Evolutionary conservation across 202 grass and related monocot genomes (phyloP).

Genomic region (Elaeis oleifera): DNA sequence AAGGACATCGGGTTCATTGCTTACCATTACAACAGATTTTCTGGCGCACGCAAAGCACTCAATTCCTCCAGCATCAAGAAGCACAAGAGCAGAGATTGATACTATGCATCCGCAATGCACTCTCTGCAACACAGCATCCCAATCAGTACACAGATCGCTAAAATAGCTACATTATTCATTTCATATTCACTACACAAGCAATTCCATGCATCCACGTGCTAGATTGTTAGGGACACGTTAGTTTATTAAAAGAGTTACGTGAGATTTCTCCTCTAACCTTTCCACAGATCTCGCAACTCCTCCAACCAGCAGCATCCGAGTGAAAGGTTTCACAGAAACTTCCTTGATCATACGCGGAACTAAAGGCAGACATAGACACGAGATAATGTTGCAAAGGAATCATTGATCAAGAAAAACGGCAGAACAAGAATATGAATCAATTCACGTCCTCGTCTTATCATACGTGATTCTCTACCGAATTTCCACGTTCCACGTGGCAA

Average conservation of each 20-base stretch:
- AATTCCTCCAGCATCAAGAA: conserved; percentile 78
- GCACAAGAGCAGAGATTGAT: conserved; percentile 48
- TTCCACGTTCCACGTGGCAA: no score
- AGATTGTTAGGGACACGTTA: background rate
- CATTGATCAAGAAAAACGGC: no score
- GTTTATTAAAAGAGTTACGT: background rate
- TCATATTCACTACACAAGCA: no score
- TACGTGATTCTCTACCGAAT: no score
- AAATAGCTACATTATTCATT: background rate
- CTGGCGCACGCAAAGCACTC: conserved; percentile 70
- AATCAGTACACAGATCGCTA: background rate
- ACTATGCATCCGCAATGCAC: conserved; percentile 95
- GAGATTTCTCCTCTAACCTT: conserved; percentile 47
- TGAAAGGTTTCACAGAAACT: conserved; percentile 93
- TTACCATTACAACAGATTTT: conserved; percentile 57
- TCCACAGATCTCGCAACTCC: conserved; percentile 77
- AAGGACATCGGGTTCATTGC: background rate
- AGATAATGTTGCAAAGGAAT: background rate
- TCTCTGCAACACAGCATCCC: conserved; percentile 29
- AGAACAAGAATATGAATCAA: no score
- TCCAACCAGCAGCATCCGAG: conserved; percentile 78
- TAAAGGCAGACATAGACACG: conserved; percentile 26
- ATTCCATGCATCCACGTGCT: no score
- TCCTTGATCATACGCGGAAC: conserved; percentile 66
- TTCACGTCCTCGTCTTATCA: no score